These are phyloP conservation scores for Pseudogymnoascus sp. DNA, from an alignment of 2,329 filamentous ascomycete genomes.

Conservation along the genomic window DNA sequence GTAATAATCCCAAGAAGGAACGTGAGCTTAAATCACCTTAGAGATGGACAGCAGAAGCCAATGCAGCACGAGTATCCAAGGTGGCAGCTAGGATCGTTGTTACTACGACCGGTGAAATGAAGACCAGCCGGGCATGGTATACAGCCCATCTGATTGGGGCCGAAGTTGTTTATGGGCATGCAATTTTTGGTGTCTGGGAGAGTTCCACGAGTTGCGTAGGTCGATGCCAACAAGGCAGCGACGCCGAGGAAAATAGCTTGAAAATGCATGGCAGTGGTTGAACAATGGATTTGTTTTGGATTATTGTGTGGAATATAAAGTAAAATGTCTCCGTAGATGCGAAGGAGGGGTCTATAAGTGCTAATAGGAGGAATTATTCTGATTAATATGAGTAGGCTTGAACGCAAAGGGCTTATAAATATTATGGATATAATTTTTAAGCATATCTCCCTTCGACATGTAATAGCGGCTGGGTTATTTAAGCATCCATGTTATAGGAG, in stretches of 20 bases:
- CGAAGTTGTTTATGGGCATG: neutral
- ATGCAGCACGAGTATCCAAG: neutral
- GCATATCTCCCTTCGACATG: neutral
- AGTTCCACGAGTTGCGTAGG: neutral
- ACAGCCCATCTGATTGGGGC: neutral
- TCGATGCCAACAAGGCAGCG: neutral
- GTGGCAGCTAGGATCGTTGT: neutral
- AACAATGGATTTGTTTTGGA: neutral
- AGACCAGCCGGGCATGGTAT: neutral
- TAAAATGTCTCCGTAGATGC: neutral
- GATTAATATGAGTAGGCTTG: neutral
- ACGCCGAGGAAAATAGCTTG: constrained; percentile 20
- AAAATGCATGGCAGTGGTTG: neutral
- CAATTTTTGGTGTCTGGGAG: neutral
- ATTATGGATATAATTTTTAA: neutral
- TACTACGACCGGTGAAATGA: neutral
- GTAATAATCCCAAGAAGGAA: neutral
- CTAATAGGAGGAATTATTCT: neutral
- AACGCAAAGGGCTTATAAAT: neutral
- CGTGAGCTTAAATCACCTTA: neutral
- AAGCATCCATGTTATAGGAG: neutral
- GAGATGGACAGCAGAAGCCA: neutral
- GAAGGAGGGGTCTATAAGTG: neutral
- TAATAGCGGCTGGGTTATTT: neutral
- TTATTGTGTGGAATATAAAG: neutral